phyloP scores from a whole-genome alignment of 169 alveolate species.

The Theileria sp. region DNA sequence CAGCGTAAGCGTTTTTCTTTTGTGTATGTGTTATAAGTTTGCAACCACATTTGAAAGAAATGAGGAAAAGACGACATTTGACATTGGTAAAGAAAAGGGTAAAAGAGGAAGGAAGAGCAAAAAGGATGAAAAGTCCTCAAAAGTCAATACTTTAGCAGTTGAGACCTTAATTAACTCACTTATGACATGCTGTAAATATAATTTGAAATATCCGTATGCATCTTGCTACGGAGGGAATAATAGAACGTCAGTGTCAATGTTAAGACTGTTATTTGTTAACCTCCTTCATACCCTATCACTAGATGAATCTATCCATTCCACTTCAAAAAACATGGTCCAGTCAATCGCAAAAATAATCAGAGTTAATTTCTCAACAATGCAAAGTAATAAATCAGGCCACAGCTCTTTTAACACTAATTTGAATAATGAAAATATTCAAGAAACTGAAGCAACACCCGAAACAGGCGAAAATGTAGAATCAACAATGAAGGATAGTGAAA shows the following conservation, averaged over 20 bases:
- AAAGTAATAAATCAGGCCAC: constrained; percentile 4
- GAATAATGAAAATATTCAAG: background rate
- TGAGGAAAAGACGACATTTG: constrained; percentile 30
- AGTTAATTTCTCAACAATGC: constrained; percentile 34
- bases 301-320: constrained; percentile 11
- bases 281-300: constrained; percentile 28
- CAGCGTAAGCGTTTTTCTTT: constrained; percentile 45
- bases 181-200: constrained; percentile 17
- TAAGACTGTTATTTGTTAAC: constrained; percentile 47
- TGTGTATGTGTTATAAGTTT: constrained; percentile 39
- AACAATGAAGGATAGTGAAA: background rate
- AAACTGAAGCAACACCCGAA: background rate
- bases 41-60: constrained; percentile 40
- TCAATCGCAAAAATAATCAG: constrained; percentile 41
- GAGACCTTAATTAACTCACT: constrained; percentile 39
- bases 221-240: constrained; percentile 57
- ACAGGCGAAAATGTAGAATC: background rate
- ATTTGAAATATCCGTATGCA: constrained; percentile 23
- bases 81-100: constrained; percentile 20
- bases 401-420: background rate
- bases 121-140: constrained; percentile 26
- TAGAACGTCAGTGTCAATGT: constrained; percentile 29
- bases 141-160: constrained; percentile 39
- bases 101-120: constrained; percentile 16
- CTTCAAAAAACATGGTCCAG: constrained; percentile 25